Base-by-base conservation (phyloP, 768 basidiomycete genomes). In the Podaxis pistillaris region DNA sequence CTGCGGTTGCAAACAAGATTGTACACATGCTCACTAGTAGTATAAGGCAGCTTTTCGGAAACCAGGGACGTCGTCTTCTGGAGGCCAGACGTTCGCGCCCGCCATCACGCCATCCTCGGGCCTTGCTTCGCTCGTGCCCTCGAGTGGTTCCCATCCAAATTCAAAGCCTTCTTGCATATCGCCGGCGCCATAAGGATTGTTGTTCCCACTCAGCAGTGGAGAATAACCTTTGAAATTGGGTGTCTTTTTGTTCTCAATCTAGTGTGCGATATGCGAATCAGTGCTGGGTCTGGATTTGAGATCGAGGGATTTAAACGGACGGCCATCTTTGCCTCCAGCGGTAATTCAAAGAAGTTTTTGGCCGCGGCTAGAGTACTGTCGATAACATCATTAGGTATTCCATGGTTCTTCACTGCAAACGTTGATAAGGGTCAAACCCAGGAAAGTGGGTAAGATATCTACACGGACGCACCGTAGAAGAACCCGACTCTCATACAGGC, bases 161-260 rank as follows among this genome's bases (percentile, higher is more conserved):
- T 94, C 89, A 71, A 95, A 96, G 2, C 90, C 94, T 72, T 98
- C 94, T 70, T 96, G 93, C 58, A 96, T 74, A 70, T 98, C 95
- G 0, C 94, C 94, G n/a, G 83, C 76, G 52, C 84, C 83, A n/a
- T 83, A 79, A 0, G 91, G 86, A 68, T 94, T 83, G 58, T 87
- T 89, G 70, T 93, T 93, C 55, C 84, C 85, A 60, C 86, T 88
- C 5, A 89, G 78, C 2, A 93, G 71, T 2, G 86, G 83, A 57
- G 79, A 87, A 72, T 91, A 91, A 19, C 90, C 90, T 69, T 88
- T 91, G 78, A 93, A 96, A 69, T 88, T 88, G 0, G 83, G 72
- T 0, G 82, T 81, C 62, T 84, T 87, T 55, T 78, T 81, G 66
- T 90, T 86, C 66, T 93, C 84, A 3, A 93, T 79, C 90, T 93